Evolutionary conservation across 345 rosid genomes (phyloP).

Genomic region (Alliaria petiolata): DNA sequence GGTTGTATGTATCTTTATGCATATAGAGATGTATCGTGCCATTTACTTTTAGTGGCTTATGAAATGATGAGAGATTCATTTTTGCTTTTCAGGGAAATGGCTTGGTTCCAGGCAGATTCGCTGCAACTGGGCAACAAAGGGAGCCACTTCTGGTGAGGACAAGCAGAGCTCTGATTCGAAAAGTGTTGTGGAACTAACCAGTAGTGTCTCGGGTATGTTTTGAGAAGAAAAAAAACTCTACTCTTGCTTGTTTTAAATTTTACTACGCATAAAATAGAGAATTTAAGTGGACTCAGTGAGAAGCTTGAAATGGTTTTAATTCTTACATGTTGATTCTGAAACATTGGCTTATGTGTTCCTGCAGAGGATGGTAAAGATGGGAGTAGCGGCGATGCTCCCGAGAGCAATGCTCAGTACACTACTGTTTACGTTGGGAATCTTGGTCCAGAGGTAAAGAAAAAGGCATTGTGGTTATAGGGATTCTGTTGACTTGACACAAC

Average conservation of each 20-base stretch:
- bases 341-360: constrained; percentile 7
- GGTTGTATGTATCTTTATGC: neutral
- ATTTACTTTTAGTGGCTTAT: neutral
- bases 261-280: neutral
- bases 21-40: neutral
- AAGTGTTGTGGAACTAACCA: constrained; percentile 73
- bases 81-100: constrained; percentile 66
- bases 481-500: neutral
- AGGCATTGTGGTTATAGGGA: neutral
- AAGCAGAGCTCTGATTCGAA: constrained; percentile 66
- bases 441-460: constrained; percentile 38
- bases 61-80: neutral
- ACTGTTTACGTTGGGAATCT: constrained; percentile 54
- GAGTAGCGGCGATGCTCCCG: constrained; percentile 40
- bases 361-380: constrained; percentile 39
- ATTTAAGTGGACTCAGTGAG: neutral
- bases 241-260: neutral
- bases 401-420: constrained; percentile 44
- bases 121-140: constrained; percentile 95
- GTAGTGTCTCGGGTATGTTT: constrained; percentile 71
- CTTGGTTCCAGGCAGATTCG: constrained; percentile 91
- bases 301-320: neutral
- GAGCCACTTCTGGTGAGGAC: constrained; percentile 65
- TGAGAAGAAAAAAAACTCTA: neutral
- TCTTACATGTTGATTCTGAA: neutral